Evolutionary conservation across 805 yeast genomes (phyloP).

Genomic region (Saccharomycopsis babjevae): DNA sequence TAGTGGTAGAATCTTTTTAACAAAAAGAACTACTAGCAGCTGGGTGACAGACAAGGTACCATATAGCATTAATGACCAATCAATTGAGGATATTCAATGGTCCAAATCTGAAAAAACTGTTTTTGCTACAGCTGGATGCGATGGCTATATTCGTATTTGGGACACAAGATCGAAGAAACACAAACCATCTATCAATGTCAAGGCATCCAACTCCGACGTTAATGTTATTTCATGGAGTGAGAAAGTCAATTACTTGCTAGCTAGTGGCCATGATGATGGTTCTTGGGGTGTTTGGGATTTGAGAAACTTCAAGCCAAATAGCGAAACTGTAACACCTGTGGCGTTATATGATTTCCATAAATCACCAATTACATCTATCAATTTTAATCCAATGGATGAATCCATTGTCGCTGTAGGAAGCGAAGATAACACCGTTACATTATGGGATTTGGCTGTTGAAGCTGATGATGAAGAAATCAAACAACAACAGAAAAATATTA

Average conservation of each 20-base stretch:
- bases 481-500: slow-evolving; percentile 67
- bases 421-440: slow-evolving; percentile 91
- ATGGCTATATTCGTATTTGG: slow-evolving; percentile 90
- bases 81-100: slow-evolving; percentile 98
- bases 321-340: slow-evolving; percentile 50
- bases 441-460: slow-evolving; percentile 98
- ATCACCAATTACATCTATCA: slow-evolving; percentile 83
- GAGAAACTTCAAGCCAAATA: slow-evolving; percentile 60
- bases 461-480: slow-evolving; percentile 96
- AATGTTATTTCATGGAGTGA: slow-evolving; percentile 95
- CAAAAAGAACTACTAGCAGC: slow-evolving; percentile 61
- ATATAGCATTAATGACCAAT: slow-evolving; percentile 48
- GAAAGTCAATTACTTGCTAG: slow-evolving; percentile 75
- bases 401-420: slow-evolving; percentile 92
- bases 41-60: slow-evolving; percentile 87
- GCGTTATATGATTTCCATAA: slow-evolving; percentile 94
- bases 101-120: slow-evolving; percentile 86
- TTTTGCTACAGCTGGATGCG: slow-evolving; percentile 90
- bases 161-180: slow-evolving; percentile 91
- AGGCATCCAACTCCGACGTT: slow-evolving; percentile 74
- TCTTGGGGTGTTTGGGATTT: slow-evolving; percentile 97
- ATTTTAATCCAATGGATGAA: slow-evolving; percentile 92
- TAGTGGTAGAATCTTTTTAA: slow-evolving; percentile 70
- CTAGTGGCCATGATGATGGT: slow-evolving; percentile 97
- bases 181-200: slow-evolving; percentile 78